phyloP scores from a whole-genome alignment of 768 basidiomycete species.

The Termitomyces sp. region DNA sequence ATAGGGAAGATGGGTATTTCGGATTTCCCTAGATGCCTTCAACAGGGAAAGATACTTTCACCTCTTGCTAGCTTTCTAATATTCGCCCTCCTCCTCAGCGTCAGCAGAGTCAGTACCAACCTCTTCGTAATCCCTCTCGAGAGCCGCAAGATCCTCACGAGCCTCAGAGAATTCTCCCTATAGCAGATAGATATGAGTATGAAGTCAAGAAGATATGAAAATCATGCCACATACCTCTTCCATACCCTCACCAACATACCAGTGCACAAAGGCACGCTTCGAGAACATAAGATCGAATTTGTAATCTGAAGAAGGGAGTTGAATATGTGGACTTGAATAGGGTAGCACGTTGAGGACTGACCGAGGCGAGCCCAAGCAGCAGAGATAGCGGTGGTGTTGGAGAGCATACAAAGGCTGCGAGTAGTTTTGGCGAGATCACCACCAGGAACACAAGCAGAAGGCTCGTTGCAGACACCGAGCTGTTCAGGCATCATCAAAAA shows the following conservation, averaged over 20 bases:
- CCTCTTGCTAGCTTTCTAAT: constrained; percentile 27
- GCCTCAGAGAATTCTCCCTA: constrained; percentile 97
- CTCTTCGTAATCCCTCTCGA: constrained; percentile 95
- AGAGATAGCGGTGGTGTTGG: constrained; percentile 92
- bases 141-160: constrained; percentile 94
- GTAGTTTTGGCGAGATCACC: constrained; percentile 94
- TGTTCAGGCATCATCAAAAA: constrained; percentile 26
- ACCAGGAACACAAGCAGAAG: constrained; percentile 85
- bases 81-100: constrained; percentile 61
- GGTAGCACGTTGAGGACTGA: constrained; percentile 20
- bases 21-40: constrained; percentile 10
- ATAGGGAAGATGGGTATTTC: constrained; percentile 15
- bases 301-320: constrained; percentile 54
- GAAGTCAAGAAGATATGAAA: neutral
- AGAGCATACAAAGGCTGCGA: constrained; percentile 96
- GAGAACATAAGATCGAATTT: constrained; percentile 99
- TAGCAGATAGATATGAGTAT: neutral
- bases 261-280: constrained; percentile 87
- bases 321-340: constrained; percentile 9
- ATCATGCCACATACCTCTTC: constrained; percentile 61
- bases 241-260: constrained; percentile 99
- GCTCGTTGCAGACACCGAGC: constrained; percentile 97
- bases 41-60: constrained; percentile 10
- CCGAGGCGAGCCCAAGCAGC: constrained; percentile 89
- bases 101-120: constrained; percentile 77